These are phyloP conservation scores for Magnusiomyces clavatus DNA, from an alignment of 1,139 yeast genomes.

Conservation along the genomic window DNA sequence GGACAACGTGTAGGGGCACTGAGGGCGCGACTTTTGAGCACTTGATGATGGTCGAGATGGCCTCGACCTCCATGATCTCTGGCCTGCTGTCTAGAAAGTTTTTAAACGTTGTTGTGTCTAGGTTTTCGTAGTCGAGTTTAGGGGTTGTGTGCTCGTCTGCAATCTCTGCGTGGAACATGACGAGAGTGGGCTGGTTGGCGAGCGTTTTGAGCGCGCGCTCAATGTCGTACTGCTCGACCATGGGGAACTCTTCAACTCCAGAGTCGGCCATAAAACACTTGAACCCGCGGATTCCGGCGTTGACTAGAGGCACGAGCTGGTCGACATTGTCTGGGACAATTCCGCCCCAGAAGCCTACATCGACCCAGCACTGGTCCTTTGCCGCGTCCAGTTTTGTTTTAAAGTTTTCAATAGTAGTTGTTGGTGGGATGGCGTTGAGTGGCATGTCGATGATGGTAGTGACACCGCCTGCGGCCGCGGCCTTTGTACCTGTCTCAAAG, in stretches of 20 bases:
- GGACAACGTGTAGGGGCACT: slow-evolving; percentile 76
- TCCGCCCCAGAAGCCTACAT: slow-evolving; percentile 96
- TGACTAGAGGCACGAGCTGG: slow-evolving; percentile 63
- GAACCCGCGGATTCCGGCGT: slow-evolving; percentile 86
- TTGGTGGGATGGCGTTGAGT: slow-evolving; percentile 89
- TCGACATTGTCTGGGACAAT: slow-evolving; percentile 64
- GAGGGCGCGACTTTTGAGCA: slow-evolving; percentile 50
- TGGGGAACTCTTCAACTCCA: slow-evolving; percentile 93
- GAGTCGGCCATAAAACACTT: slow-evolving; percentile 86
- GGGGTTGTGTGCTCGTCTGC: slow-evolving; percentile 5
- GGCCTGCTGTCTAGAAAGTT: slow-evolving; percentile 82
- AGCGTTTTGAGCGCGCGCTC: slow-evolving; percentile 56
- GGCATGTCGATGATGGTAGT: slow-evolving; percentile 97
- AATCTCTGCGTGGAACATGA: slow-evolving; percentile 86
- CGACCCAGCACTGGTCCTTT: slow-evolving; percentile 77
- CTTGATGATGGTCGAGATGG: slow-evolving; percentile 61
- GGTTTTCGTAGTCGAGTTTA: neutral
- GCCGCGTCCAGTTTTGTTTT: slow-evolving; percentile 72
- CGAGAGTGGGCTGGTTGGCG: slow-evolving; percentile 53
- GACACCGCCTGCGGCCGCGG: slow-evolving; percentile 93
- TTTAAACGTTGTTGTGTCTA: slow-evolving; percentile 47
- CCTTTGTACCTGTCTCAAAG: slow-evolving; percentile 82
- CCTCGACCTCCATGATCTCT: slow-evolving; percentile 77
- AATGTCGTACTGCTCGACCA: slow-evolving; percentile 56
- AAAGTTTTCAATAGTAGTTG: slow-evolving; percentile 74